A percentile compares a stretch with the other conserved stretches of the same genome.
phyloP scores from a whole-genome alignment of 345 rosid species.

The Clausena lansium region DNA sequence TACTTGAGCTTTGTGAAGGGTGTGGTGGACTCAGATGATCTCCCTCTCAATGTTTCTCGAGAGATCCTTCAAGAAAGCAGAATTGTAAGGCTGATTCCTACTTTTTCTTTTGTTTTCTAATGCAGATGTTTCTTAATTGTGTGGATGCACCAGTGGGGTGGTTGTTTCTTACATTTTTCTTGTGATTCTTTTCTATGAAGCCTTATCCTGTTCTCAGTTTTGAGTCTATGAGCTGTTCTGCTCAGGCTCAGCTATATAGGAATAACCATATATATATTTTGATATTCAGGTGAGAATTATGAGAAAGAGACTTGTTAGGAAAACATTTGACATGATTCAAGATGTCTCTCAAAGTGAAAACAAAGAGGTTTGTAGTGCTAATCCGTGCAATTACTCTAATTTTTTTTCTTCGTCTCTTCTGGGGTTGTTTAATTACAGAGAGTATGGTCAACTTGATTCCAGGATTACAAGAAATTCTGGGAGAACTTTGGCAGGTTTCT shows the following conservation, averaged over 20 bases:
- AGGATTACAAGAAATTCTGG: conserved; percentile 99
- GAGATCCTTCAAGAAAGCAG: conserved; percentile 97
- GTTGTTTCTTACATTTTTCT: background rate
- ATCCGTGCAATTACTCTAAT: background rate
- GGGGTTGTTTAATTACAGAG: conserved; percentile 3
- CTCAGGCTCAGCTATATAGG: background rate
- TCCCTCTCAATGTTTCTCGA: conserved; percentile 95
- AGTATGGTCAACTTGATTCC: conserved; percentile 22
- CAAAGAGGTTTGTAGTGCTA: conserved; percentile 60
- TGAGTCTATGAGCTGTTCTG: background rate
- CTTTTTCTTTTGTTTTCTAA: background rate
- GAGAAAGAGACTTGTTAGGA: conserved; percentile 97
- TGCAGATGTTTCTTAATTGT: background rate
- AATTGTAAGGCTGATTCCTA: conserved; percentile 45
- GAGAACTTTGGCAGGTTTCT: conserved; percentile 93
- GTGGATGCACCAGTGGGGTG: background rate
- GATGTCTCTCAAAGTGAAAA: conserved; percentile 81
- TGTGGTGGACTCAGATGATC: conserved; percentile 93
- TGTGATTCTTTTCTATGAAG: background rate
- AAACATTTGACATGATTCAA: conserved; percentile 95
- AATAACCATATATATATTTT: background rate
- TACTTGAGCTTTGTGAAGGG: conserved; percentile 97
- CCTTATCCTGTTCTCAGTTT: background rate
- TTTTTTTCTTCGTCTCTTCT: background rate
- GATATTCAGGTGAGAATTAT: conserved; percentile 74